Evolutionary conservation across 257 asterid species (phyloP).

Genomic region (Primulina eburnea): DNA sequence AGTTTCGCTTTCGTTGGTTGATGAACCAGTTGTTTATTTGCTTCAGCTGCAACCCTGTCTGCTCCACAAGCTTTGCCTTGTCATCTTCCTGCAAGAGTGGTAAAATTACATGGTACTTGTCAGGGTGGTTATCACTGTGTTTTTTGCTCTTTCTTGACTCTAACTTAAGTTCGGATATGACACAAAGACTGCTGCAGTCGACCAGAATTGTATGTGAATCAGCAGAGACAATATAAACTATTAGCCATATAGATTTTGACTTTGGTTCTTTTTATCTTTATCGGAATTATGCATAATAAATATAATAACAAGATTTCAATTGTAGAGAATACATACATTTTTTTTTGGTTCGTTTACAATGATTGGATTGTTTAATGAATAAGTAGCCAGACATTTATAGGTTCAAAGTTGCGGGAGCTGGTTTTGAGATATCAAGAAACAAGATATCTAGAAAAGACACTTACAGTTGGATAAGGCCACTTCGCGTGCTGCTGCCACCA

Average conservation of each 20-base stretch:
- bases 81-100: slow-evolving; percentile 71
- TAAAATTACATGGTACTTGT: neutral
- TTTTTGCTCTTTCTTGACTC: neutral
- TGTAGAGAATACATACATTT: too few species aligned
- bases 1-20: slow-evolving; percentile 90
- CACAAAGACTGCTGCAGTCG: neutral
- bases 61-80: slow-evolving; percentile 91
- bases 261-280: too few species aligned
- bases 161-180: neutral
- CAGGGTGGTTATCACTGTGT: too few species aligned
- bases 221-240: too few species aligned
- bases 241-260: too few species aligned
- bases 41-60: slow-evolving; percentile 89
- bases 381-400: too few species aligned
- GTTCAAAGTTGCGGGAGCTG: too few species aligned
- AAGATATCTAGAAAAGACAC: slow-evolving; percentile 8
- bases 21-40: slow-evolving; percentile 98
- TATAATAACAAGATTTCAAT: too few species aligned
- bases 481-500: slow-evolving; percentile 99
- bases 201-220: too few species aligned
- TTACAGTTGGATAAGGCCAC: slow-evolving; percentile 99
- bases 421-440: neutral
- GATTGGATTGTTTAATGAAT: neutral
- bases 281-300: too few species aligned
- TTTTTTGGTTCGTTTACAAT: too few species aligned